These are phyloP conservation scores for Sporothrix curviconia DNA, from an alignment of 2,329 filamentous ascomycete species.

Conservation along the genomic window DNA sequence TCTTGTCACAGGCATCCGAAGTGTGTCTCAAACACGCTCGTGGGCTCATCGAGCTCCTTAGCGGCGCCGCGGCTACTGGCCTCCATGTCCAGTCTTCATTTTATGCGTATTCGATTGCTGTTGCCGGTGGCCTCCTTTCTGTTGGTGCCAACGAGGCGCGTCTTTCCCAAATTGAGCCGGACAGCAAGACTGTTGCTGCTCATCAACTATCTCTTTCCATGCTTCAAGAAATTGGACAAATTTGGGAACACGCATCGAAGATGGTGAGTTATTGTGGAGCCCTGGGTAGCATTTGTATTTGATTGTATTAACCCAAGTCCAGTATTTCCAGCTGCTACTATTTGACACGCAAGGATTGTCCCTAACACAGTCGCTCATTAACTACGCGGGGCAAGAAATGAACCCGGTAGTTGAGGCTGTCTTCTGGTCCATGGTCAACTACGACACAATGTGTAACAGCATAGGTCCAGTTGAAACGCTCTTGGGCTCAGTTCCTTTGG, in stretches of 20 bases:
- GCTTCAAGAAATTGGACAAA: background rate
- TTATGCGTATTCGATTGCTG: background rate
- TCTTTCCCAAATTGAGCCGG: background rate
- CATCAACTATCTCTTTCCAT: background rate
- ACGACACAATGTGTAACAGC: background rate
- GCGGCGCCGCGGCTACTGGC: background rate
- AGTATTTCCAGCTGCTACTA: background rate
- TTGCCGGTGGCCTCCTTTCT: background rate
- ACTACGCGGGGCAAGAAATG: background rate
- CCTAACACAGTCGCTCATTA: background rate
- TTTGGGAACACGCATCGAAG: background rate
- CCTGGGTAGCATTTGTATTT: background rate
- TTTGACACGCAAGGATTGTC: background rate
- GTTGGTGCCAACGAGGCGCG: background rate
- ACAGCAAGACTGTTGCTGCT: background rate
- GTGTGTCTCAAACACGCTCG: background rate
- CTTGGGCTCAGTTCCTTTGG: background rate
- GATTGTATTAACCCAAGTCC: background rate
- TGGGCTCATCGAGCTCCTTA: background rate
- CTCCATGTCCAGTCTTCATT: background rate
- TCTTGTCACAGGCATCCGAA: background rate
- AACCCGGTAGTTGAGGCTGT: background rate
- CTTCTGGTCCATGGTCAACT: background rate
- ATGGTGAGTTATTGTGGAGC: background rate
- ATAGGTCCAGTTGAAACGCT: background rate